Evolutionary conservation across 2,329 filamentous ascomycete genomes (phyloP).

Genomic region (Sclerotinia sclerotiorum): DNA sequence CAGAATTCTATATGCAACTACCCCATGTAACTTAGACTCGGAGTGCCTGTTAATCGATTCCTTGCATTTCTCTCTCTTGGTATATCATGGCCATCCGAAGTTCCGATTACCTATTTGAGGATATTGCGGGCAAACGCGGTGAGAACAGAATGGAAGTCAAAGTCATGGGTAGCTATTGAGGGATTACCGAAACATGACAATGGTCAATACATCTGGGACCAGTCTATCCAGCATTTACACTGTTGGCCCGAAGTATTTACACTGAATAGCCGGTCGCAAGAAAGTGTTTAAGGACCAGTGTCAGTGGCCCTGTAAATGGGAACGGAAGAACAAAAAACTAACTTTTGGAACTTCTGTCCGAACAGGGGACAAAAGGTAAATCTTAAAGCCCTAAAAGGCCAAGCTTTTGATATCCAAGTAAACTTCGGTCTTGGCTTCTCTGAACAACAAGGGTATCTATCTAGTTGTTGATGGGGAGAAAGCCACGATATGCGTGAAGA

Average conservation of each 20-base stretch:
- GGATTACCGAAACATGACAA: neutral
- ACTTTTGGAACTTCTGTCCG: conserved; percentile 1
- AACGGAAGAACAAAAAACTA: neutral
- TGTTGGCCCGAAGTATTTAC: conserved; percentile 14
- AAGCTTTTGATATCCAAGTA: conserved; percentile 13
- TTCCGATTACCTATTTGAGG: neutral
- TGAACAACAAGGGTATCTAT: neutral
- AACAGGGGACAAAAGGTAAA: neutral
- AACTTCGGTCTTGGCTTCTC: conserved; percentile 1
- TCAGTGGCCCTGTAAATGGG: conserved; percentile 9
- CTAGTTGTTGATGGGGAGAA: neutral
- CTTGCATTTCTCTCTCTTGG: conserved; percentile 5
- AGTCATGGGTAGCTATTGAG: conserved; percentile 6
- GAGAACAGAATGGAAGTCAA: neutral
- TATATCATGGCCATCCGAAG: conserved; percentile 4
- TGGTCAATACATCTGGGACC: neutral
- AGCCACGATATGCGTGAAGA: neutral
- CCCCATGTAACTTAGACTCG: conserved; percentile 4
- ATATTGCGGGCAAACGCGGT: neutral
- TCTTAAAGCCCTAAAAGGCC: neutral
- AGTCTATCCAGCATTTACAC: neutral
- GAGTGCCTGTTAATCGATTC: neutral
- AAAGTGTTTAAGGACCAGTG: conserved; percentile 6
- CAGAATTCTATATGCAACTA: neutral
- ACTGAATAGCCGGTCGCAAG: conserved; percentile 1